Evolutionary conservation across 345 rosid genomes (phyloP), one percentile per base, ranked within the genome.

Genomic region (Citrus sp.): DNA sequence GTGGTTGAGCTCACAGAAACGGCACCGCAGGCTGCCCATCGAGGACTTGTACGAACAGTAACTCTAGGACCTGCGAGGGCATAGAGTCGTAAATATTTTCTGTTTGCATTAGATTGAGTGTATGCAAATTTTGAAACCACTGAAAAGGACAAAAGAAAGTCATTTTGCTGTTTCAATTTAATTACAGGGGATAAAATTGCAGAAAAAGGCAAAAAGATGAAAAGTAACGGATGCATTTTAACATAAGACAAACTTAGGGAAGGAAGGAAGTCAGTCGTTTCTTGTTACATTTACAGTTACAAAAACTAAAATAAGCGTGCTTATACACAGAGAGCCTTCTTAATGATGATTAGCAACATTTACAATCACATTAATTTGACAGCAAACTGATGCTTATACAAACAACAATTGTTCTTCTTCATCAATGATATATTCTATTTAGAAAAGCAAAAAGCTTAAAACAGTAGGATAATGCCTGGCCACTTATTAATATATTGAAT

Each of bases 11-110:
- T 89, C 49, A 87, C 80, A 32, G 93, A 84, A 72, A 88, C 68
- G 49, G 97, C 97, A 79, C 99, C 97, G 46, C 94, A 93, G 66
- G 85, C 87, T 79, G 98, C 99, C 99, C 99, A 95, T 34, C 99
- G 86, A 34, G 88, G 89, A 67, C 87, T 87, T 82, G 90, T 88
- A 8, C 90, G 93, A 67, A 81, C 63, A n/a, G 91, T 87, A 35
- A 87, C 82, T 72, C 92, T 86, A 9, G 93, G 89, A 63, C 93
- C 95, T 91, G 89, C 77, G 80, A 24, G 24, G 51, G 38, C 61
- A 75, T 13, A 54, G 74, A 69, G 42, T 49, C 35, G 42, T 34
- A n/a, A 59, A 72, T 54, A 5, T 65, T 54, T 7, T 7, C 28
- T 60, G 25, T 8, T 55, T 9, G 40, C 6, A 21, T 24, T 27